Base-by-base conservation (phyloP, 495 filamentous ascomycete genomes). In the Penicillium waksmanii region DNA sequence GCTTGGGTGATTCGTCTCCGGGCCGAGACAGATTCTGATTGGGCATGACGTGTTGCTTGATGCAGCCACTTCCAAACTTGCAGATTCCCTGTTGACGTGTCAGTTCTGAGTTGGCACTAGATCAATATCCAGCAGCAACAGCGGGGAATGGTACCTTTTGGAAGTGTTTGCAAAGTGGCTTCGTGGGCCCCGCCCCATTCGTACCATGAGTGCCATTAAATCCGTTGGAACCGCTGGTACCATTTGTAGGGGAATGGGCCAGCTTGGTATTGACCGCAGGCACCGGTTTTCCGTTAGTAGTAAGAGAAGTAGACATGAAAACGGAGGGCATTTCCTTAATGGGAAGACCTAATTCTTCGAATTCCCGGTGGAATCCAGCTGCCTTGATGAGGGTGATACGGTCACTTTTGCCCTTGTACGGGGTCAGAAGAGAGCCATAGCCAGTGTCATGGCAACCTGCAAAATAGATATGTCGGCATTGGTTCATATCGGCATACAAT, bases 401-500 rank as follows among this genome's bases (percentile, higher is more conserved):
- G 52, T 76, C 72, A 40, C 71, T 63, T 51, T 68, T 70, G 33
- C 74, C 74, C 34, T 70, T 68, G 58, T 82, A 84, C 13, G 80
- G 82, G 12, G 80, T 81, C 13, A 90, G 62, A 38, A 84, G 70
- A 13, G 81, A 78, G 17, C 83, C 69, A 69, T 88, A 89, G 35
- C 81, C 81, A 13, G 74, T 75, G 58, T 90, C 85, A 55, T 89
- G 85, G 60, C 85, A 89, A 36, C 80, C 82, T 8, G 83, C 86
- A 53, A 86, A 86, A 63, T 84, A 83, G 36, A 90, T 84, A 69
- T 89, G 85, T 53, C 83, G 85, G 76, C 87, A 90, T 62, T 88
- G 83, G 49, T 79, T 73, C 54, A 85, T 84, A 25, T 86, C 77
- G 5, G 73, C 79, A 63, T 84, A 87, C 5, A 87, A 63, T 2